Base-by-base conservation (phyloP, 2,329 filamentous ascomycete genomes). In the Thielaviopsis cerberus region DNA sequence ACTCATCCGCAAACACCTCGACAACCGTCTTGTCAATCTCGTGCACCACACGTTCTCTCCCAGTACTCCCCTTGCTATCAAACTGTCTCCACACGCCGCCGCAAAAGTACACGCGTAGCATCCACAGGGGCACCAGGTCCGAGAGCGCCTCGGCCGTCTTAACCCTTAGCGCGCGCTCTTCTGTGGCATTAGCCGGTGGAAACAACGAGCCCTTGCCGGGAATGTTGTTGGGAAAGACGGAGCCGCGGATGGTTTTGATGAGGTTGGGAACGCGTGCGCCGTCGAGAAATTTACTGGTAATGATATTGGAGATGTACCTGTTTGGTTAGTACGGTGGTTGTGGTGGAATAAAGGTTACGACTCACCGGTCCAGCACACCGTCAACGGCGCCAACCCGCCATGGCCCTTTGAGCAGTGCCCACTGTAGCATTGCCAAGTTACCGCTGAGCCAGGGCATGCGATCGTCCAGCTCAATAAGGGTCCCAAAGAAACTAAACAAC, bases 391-490 rank as follows among this genome's bases (percentile, higher is more conserved):
- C 88, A 63, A 94, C 70, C 71, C 72, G 79, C 65, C 88, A 86
- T 63, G 87, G 87, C 24, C 89, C 88, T 65, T 76, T 74, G 66
- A 91, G 71, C 65, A 82, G 77, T 64, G 81, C 76, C 75, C 86
- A 83, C 71, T 92, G 88, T 64, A 85, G 69, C 70, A 95, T 78
- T 59, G 86, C 85, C 61, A 92, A 69, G 64, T 80, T 73, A 67
- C 88, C 88, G 67, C 76, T 77, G 59, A 95, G 77, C 91, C 91
- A 97, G 62, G 91, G 91, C 88, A 95, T 94, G 70, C 88, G 86
- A 63, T 74, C 70, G 64, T 84, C 76, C 67, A 95, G 71, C 74
- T 89, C 82, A 64, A 89, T 71, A 62, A 94, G 70, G 68, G 81
- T 82, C 62, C 82, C 82, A 59, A 84, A 69, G 70, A 86, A 87